Conservation (phyloP, 2,329 filamentous ascomycete genomes). For the Colletotrichum gigasporum region DNA sequence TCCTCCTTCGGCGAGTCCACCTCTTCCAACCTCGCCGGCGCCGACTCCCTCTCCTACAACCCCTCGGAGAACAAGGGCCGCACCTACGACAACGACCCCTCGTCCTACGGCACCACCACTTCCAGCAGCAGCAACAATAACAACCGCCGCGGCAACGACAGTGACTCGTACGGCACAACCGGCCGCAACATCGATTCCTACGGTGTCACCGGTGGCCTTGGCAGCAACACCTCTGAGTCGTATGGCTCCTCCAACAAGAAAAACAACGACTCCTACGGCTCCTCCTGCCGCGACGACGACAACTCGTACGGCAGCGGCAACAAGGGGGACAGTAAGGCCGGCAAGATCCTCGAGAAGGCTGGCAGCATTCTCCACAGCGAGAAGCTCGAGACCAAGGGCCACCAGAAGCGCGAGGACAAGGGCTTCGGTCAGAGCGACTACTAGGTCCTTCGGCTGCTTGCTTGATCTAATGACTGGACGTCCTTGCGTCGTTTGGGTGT, state of each 20-base stretch:
- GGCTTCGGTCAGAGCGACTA: conserved; percentile 41
- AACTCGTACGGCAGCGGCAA: conserved; percentile 33
- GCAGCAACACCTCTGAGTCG: conserved; percentile 32
- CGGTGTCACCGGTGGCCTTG: conserved; percentile 34
- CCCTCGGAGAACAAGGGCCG: conserved; percentile 33
- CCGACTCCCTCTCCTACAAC: conserved; percentile 34
- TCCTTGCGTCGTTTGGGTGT: too few relatives aligned
- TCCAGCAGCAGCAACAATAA: conserved; percentile 25
- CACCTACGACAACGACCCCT: conserved; percentile 24
- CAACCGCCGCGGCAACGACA: conserved; percentile 27
- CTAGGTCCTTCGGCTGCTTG: too few relatives aligned
- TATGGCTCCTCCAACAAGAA: conserved; percentile 32
- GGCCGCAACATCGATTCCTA: conserved; percentile 26
- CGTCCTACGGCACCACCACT: conserved; percentile 29
- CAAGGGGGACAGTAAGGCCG: conserved; percentile 56
- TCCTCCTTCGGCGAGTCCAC: conserved; percentile 11
- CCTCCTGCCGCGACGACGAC: conserved; percentile 44
- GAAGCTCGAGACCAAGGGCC: conserved; percentile 57
- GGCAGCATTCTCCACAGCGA: conserved; percentile 59
- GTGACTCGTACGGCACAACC: conserved; percentile 29
- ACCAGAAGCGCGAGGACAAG: conserved; percentile 56
- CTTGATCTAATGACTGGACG: too few relatives aligned
- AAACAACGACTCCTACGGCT: conserved; percentile 31
- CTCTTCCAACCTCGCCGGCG: conserved; percentile 31
- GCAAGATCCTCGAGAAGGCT: conserved; percentile 68